These are phyloP conservation scores for Parastagonospora avenae DNA, from an alignment of 2,329 filamentous ascomycete species.

Conservation along the genomic window DNA sequence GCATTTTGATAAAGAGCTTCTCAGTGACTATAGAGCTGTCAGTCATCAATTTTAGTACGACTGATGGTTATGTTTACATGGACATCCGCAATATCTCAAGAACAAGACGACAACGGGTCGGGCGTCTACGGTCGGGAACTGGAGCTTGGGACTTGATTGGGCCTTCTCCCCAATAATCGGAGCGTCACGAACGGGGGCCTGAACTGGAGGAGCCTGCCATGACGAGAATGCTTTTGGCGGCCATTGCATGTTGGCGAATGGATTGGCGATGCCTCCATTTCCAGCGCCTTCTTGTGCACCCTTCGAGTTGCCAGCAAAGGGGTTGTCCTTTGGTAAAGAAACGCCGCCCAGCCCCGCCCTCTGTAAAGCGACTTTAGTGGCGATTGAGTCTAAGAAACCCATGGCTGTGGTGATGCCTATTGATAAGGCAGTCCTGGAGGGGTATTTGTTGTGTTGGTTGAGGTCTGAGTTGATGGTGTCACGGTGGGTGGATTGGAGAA, in stretches of 20 bases:
- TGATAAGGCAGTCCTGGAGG: not conserved
- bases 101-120: conserved; percentile 40
- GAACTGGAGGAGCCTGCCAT: conserved; percentile 40
- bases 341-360: conserved; percentile 62
- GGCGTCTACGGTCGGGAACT: conserved; percentile 37
- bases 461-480: not conserved
- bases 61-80: conserved; percentile 30
- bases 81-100: conserved; percentile 42
- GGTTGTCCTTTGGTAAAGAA: conserved; percentile 45
- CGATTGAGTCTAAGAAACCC: conserved; percentile 3
- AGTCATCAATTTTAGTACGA: not conserved
- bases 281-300: conserved; percentile 23
- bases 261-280: conserved; percentile 34
- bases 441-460: not conserved
- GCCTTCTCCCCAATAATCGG: conserved; percentile 35
- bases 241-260: conserved; percentile 46
- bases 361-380: conserved; percentile 60
- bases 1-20: conserved; percentile 62
- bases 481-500: not conserved
- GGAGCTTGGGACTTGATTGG: conserved; percentile 35
- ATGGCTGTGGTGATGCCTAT: not conserved
- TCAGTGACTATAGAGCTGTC: conserved; percentile 32
- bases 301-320: conserved; percentile 38
- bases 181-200: conserved; percentile 31
- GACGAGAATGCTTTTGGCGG: conserved; percentile 39